Conservation (phyloP, 2,329 filamentous ascomycete species). For the Neopestalotiopsis sp. region DNA sequence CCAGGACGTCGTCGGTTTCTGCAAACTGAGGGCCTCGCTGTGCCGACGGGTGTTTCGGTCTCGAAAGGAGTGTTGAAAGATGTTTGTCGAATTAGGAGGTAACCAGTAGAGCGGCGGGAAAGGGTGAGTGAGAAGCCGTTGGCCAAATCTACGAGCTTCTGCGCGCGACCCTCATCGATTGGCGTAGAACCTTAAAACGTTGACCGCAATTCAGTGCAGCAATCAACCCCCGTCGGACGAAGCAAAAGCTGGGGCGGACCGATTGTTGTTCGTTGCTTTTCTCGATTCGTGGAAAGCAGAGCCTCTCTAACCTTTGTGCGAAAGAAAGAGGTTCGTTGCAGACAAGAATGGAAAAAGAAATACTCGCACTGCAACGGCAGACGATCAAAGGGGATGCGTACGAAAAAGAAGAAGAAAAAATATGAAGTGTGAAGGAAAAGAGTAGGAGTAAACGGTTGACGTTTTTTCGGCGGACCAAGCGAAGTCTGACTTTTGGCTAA, state of each 20-base stretch:
- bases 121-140: not conserved
- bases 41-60: not conserved
- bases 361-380: not conserved
- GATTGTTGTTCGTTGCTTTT: not conserved
- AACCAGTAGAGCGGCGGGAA: not conserved
- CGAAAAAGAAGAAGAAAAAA: not conserved
- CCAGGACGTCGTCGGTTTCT: slow-evolving; percentile 25
- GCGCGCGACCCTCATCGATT: not conserved
- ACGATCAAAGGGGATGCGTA: not conserved
- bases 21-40: not conserved
- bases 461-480: not conserved
- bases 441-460: not conserved
- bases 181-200: not conserved
- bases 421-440: not conserved
- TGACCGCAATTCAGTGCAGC: not conserved
- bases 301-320: not conserved
- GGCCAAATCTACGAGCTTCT: slow-evolving; percentile 2
- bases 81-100: not conserved
- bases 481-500: not conserved
- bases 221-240: not conserved
- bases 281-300: not conserved
- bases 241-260: not conserved
- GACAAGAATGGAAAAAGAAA: not conserved
- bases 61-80: not conserved
- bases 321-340: not conserved